Evolutionary conservation across 345 rosid genomes (phyloP), one percentile per base, ranked within the genome.

Genomic region (Camelina hispida): DNA sequence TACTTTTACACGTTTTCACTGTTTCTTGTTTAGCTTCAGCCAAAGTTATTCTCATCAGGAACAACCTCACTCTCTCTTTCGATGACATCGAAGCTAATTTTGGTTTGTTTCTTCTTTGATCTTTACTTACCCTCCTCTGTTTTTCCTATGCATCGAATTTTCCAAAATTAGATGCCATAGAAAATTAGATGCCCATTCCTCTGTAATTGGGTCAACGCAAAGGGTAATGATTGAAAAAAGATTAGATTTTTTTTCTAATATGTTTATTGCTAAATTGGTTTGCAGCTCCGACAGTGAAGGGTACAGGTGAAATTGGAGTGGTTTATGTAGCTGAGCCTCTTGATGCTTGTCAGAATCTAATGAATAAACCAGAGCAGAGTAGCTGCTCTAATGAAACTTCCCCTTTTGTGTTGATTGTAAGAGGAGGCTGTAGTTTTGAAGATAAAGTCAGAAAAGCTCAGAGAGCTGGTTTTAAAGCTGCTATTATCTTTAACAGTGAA

Each of bases 401-500:
- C 3, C 79, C 83, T 12, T 93, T 89, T 60, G 90, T 84, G 58
- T 75, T 95, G 81, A 83, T 90, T 48, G 61, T 87, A 51, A 87
- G 99, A 84, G 99, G 96, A 70, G 89, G 85, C 2, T 95, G 99
- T 71, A 84, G 91, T 80, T 95, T 95, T 37, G 97, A 95, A 58
- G 91, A 93, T 3, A 95, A 95, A 88, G 93, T 91, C 38, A 86
- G 97, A 78, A 85, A 78, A 48, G 99, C 88, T 1, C 99, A 95
- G 56, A 83, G 71, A 80, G 97, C 98, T 10, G 93, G 98, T 15
- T 95, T 87, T 62, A 81, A 82, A 78, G 93, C 94, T 54, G 98
- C 89, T 20, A 80, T 95, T 77, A 86, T 93, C 52, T 85, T 85
- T 55, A 85, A 95, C 76, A 71, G 77, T 28, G 85, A 87, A 79